Conservation (phyloP, 2,329 filamentous ascomycete genomes). For the Sporothrix pseudoabietina region DNA sequence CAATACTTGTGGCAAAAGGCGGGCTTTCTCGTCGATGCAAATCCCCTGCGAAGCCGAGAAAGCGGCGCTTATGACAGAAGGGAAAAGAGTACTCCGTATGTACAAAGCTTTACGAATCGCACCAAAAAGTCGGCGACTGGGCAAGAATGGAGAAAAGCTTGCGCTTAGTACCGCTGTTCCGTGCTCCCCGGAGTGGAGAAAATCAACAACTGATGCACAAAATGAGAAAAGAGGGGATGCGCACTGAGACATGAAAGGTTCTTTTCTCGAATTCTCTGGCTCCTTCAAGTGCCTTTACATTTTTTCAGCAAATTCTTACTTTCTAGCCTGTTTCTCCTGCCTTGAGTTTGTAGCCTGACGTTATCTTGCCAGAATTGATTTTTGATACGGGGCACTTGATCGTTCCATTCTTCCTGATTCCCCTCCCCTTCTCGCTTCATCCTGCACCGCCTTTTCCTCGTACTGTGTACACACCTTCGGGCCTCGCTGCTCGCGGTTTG, state of each 20-base stretch:
- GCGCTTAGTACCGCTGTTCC: background rate
- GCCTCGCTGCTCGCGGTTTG: background rate
- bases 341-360: background rate
- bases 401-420: background rate
- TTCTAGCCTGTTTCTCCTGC: background rate
- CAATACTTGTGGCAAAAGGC: background rate
- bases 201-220: slow-evolving; percentile 3
- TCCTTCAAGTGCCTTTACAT: background rate
- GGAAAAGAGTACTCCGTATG: background rate
- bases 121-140: background rate
- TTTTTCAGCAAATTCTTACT: background rate
- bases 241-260: background rate
- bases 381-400: background rate
- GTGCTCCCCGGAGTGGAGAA: slow-evolving; percentile 18
- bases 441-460: slow-evolving; percentile 6
- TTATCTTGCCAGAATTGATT: background rate
- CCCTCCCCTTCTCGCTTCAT: background rate
- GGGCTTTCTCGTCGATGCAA: background rate
- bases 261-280: background rate
- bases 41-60: background rate
- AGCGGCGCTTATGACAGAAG: background rate
- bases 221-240: background rate
- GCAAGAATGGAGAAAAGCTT: slow-evolving; percentile 4
- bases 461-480: background rate
- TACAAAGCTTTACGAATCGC: no score